phyloP scores from a whole-genome alignment of 495 filamentous ascomycete genomes.

The Neurospora discreta region DNA sequence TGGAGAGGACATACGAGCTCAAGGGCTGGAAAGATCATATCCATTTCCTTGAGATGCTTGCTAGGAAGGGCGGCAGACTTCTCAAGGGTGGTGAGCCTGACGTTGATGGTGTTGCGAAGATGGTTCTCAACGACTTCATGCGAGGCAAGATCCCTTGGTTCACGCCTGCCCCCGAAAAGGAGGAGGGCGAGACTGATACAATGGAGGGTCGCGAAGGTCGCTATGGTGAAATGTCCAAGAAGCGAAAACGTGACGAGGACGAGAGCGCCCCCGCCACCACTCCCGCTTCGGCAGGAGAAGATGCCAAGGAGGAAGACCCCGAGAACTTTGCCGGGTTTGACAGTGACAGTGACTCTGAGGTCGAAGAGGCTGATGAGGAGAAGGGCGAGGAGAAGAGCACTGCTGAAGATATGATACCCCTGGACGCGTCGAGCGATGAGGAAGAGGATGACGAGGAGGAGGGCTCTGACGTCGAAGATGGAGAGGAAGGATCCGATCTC shows the following conservation, averaged over 20 bases:
- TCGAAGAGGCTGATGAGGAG: constrained; percentile 25
- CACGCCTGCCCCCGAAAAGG: constrained; percentile 59
- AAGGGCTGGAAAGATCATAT: constrained; percentile 61
- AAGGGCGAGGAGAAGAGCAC: constrained; percentile 18
- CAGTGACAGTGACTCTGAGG: constrained; percentile 35
- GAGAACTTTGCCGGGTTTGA: constrained; percentile 42
- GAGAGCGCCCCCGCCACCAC: constrained; percentile 27
- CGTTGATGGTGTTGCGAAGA: constrained; percentile 86
- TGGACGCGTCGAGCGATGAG: constrained; percentile 39
- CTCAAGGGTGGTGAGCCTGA: constrained; percentile 87
- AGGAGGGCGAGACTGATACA: constrained; percentile 41
- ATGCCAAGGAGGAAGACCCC: constrained; percentile 10
- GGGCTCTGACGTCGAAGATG: constrained; percentile 20
- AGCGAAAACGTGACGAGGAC: constrained; percentile 43
- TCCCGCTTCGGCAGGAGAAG: constrained; percentile 9
- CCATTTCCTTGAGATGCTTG: constrained; percentile 78
- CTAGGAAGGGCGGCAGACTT: constrained; percentile 75
- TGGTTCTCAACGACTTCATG: constrained; percentile 89
- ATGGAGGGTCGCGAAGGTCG: constrained; percentile 47
- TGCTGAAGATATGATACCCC: constrained; percentile 42
- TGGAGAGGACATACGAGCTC: constrained; percentile 87
- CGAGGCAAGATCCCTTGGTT: constrained; percentile 95
- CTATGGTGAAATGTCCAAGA: constrained; percentile 48
- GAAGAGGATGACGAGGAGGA: constrained; percentile 30
- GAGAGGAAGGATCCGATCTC: constrained; percentile 11